Base-by-base conservation (phyloP, 768 basidiomycete genomes). In the Epithele typhae region DNA sequence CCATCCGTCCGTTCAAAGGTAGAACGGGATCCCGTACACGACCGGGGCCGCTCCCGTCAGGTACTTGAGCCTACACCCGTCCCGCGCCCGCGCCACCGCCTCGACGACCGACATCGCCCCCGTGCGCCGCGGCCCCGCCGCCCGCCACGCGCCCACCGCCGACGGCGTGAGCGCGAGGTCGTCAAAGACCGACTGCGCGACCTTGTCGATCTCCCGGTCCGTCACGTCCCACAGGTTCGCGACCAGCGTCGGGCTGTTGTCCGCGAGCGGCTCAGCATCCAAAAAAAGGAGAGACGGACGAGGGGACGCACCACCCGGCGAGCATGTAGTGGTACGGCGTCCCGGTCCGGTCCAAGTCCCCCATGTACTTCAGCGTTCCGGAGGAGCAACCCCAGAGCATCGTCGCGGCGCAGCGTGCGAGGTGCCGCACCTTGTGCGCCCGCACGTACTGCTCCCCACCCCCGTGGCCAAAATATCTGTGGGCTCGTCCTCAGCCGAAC, bases 341-440 rank as follows among this genome's bases (percentile, higher is more conserved):
- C 17, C 96, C 96, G 12, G 79, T 76, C 9, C 90, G 75, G 59
- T 98, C 96, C 58, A 93, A 94, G 54, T 96, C 92, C 3, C 96
- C 96, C 81, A 91, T 90, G 39, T 95, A 90, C 45, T 78, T 76
- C 52, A 99, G 64, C 1, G 78, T 68, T 9, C 95, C 96, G 0
- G 94, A 97, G 0, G 96, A 99, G 71, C 96, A 99, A 1, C 96
- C 96, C 96, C 95, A 99, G 3, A 99, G 77, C 91, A 98, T 93
- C 1, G 89, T 87, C 12, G 86, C 85, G 6, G 96, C 94, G 61
- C 96, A 98, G n/a, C 76, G 74, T 1, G 78, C 76, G 25, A 98
- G 72, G 49, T 84, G 78, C 7, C 90, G 76, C 43, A 99, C 80
- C 58, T 84, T 87, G 62, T 89, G 85, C 2, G 92, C 90, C 3